phyloP scores from a whole-genome alignment of 78 protist species.

The Pigoraptor vietnamica region DNA sequence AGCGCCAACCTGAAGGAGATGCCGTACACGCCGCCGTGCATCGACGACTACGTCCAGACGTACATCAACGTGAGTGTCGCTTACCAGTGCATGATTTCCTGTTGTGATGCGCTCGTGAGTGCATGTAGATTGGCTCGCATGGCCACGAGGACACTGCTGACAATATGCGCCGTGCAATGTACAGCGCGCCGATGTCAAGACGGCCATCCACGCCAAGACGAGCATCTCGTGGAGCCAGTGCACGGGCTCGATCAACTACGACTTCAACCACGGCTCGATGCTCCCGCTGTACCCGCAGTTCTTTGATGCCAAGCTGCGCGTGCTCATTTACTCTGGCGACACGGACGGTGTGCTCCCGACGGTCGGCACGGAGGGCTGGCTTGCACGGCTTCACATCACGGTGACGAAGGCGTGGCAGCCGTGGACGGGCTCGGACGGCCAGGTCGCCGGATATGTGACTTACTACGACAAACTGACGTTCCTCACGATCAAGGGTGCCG shows the following conservation, averaged over 20 bases:
- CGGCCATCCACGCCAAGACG: neutral
- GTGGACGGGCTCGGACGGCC: neutral
- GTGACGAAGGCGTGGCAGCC: neutral
- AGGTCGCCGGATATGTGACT: neutral
- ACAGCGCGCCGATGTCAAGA: neutral
- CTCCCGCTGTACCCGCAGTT: neutral
- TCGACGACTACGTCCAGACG: neutral
- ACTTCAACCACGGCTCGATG: neutral
- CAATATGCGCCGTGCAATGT: no score
- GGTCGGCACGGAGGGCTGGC: neutral
- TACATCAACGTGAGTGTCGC: neutral
- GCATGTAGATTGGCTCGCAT: no score
- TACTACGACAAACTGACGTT: neutral
- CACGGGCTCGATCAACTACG: neutral
- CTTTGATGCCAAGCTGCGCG: neutral
- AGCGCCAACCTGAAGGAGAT: neutral
- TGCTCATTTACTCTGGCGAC: conserved; percentile 2
- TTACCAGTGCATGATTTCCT: neutral
- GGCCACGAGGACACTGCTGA: no score
- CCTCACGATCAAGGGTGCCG: neutral
- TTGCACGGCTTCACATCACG: neutral
- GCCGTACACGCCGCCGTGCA: neutral
- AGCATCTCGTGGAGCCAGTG: neutral
- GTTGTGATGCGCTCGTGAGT: neutral
- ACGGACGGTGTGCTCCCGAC: neutral